Evolutionary conservation across 2,329 filamentous ascomycete genomes (phyloP), one percentile per base, ranked within the genome.

Genomic region (Exutisphaerella laricina): DNA sequence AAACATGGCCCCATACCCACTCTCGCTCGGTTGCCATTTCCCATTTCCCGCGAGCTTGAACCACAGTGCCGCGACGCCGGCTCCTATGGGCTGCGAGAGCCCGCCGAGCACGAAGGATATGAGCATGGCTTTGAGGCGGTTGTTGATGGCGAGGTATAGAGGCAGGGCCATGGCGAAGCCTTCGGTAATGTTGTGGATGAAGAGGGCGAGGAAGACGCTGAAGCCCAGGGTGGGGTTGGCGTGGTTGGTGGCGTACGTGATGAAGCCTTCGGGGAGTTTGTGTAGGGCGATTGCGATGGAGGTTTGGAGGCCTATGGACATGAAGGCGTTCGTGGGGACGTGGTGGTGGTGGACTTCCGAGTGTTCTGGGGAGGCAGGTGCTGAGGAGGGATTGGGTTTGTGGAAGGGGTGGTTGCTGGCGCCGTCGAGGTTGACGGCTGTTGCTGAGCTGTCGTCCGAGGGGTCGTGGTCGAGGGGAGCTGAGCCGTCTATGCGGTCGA

Each of bases 171-270:
- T 84, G 49, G 89, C 87, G 62, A 97, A 97, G 1, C 92, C 92
- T 69, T 98, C 92, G 20, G 88, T 89, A 58, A 98, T 94, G 68
- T 97, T 98, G 74, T 98, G 92, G 46, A 98, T 90, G 61, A 95
- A 95, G 5, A 98, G 77, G 0, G 92, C 90, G 65, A 97, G 78
- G 68, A 98, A 98, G 41, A 98, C 88, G 39, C 86, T 85, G 65
- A 95, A 80, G 14, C 92, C 92, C 0, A 98, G 78, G 0, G 77
- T 73, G 0, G 92, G 89, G 62, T 89, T 97, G 9, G 88, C 90
- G 62, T 98, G 92, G 66, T 97, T 98, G 7, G 92, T 96, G 7
- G 92, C 90, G 63, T 94, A 98, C 1, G 90, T 97, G 55, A 98
- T 83, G 65, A 83, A 83, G 28, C 79, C 80, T 64, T 84, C 92